Evolutionary conservation across 1,284 basidiomycete species (phyloP).

Genomic region (Mycosarcoma mackinlayi): DNA sequence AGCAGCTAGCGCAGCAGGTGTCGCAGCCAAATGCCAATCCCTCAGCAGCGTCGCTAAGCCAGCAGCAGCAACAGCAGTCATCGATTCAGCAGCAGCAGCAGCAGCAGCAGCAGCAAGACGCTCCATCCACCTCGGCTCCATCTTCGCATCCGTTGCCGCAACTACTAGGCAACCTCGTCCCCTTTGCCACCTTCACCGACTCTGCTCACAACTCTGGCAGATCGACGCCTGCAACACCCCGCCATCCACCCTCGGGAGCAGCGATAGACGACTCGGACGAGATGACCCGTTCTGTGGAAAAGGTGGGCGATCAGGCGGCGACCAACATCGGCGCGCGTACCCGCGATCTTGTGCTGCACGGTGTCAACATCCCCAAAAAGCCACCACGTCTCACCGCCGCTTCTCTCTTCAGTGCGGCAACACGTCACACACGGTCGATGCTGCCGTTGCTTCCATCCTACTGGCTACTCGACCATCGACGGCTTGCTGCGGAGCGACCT

Average conservation of each 20-base stretch:
- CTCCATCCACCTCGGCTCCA: neutral
- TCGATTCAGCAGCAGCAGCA: constrained; percentile 6
- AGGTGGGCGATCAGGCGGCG: constrained; percentile 43
- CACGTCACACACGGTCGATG: constrained; percentile 30
- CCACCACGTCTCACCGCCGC: constrained; percentile 43
- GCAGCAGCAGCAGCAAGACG: constrained; percentile 8
- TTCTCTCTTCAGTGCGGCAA: constrained; percentile 43
- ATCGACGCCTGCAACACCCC: constrained; percentile 38
- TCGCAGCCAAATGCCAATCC: no score
- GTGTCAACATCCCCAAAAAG: constrained; percentile 53
- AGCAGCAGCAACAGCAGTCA: constrained; percentile 13
- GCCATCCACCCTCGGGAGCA: constrained; percentile 11
- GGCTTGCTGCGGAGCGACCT: constrained; percentile 38
- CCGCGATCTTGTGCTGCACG: constrained; percentile 45
- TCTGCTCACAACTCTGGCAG: constrained; percentile 39
- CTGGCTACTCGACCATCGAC: constrained; percentile 45
- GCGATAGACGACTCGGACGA: constrained; percentile 39
- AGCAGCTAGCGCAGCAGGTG: neutral
- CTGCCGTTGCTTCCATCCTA: constrained; percentile 37
- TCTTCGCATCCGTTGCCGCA: constrained; percentile 26
- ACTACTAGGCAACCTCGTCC: constrained; percentile 21
- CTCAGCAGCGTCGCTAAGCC: neutral
- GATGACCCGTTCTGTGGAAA: constrained; percentile 42
- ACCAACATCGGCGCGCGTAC: constrained; percentile 47
- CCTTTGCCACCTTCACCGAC: constrained; percentile 41